These are phyloP conservation scores for Epichloe coenophiala DNA, from an alignment of 2,329 filamentous ascomycete species.

Conservation along the genomic window DNA sequence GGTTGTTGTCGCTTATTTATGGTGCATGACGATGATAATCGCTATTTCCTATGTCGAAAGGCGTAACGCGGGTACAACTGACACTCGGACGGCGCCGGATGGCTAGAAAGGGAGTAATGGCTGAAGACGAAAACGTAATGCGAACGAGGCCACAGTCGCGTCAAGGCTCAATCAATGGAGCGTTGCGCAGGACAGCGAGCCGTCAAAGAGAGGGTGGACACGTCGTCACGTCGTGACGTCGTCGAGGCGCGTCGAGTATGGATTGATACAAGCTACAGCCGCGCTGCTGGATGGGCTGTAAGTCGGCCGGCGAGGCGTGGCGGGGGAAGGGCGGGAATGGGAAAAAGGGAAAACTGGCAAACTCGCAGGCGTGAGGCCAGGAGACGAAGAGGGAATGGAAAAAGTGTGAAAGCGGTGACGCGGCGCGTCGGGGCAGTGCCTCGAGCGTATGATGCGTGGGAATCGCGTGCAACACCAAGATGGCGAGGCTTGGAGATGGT, in stretches of 20 bases:
- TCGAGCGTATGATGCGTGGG: conserved; percentile 30
- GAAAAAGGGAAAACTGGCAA: conserved; percentile 5
- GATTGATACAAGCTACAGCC: conserved; percentile 2
- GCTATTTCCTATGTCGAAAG: conserved; percentile 5
- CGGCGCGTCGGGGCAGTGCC: conserved; percentile 28
- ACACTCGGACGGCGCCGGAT: neutral
- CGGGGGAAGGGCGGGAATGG: conserved; percentile 6
- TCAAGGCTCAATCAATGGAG: conserved; percentile 9
- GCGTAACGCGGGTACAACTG: neutral
- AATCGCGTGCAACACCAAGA: conserved; percentile 42
- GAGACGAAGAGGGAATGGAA: conserved; percentile 17
- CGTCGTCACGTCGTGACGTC: conserved; percentile 11
- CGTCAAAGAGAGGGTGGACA: conserved; percentile 12
- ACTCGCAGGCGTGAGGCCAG: conserved; percentile 4
- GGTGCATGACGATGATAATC: conserved; percentile 25
- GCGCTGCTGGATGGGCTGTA: conserved; percentile 4
- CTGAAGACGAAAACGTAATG: conserved; percentile 1
- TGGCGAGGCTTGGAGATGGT: conserved; percentile 40
- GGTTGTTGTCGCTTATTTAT: conserved; percentile 16
- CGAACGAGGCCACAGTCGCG: conserved; percentile 10
- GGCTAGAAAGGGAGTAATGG: conserved; percentile 1
- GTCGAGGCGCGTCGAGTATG: conserved; percentile 15
- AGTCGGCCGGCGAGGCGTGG: conserved; percentile 8
- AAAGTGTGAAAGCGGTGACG: conserved; percentile 28
- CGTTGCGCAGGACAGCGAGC: conserved; percentile 8